Evolutionary conservation across 1,139 yeast species (phyloP), one percentile per base, ranked within the genome.

Genomic region (Pichia terricola): DNA sequence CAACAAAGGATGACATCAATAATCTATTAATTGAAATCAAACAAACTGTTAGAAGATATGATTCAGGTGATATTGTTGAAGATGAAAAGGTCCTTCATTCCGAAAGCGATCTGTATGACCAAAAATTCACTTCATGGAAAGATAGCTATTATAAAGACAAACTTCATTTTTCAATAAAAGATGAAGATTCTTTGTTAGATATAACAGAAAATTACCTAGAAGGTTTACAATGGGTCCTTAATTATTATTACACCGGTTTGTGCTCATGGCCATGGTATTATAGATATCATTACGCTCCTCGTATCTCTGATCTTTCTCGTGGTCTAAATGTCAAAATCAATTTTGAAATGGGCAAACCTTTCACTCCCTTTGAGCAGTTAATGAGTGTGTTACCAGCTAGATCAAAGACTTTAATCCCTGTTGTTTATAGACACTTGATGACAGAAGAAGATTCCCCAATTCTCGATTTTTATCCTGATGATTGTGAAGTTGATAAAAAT

Each of bases 301-400:
- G 95, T 66, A 86, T 89, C 51, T 85, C 96, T 4, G 97, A 89
- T 63, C 73, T 89, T 51, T 64, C 74, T 31, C 68, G 72, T 49
- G 96, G 96, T 37, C 67, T 89, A 44, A 72, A 75, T 39, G 76
- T 73, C 44, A 65, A 72, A 46, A 72, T 86, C 47, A 62, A 69
- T 32, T 89, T 89, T 57, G 78, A 81, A 25, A 64, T 72, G 53
- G 89, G 95, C 4, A 60, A 64, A 10, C 98, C 98, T 0, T 88
- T 91, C 67, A 77, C 72, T 48, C 98, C 99, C 8, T 91, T 87
- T 64, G 94, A 91, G 61, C 99, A 94, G 67, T 74, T 94, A 56
- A 91, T 94, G 99, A 95, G 96, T 11, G 98, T 94, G 28, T 70
- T 94, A 52, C 99, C 99, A 1, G 95, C 91, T 27, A 79, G 96